Evolutionary conservation across 2,329 filamentous ascomycete genomes (phyloP).

Genomic region (Didymella arachidicola): DNA sequence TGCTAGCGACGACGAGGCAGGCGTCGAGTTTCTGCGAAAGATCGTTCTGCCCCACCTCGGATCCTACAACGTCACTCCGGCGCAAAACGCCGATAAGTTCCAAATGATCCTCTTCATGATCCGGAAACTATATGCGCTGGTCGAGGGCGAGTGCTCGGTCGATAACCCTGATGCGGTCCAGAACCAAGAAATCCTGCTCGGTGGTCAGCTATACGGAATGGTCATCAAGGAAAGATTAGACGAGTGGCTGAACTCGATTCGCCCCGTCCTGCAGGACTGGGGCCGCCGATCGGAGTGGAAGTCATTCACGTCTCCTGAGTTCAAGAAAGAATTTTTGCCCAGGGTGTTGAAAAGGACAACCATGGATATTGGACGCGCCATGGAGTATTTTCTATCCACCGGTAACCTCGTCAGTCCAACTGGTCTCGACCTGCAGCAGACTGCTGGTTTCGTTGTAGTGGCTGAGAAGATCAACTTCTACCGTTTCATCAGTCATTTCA

Average conservation of each 20-base stretch:
- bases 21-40: constrained; percentile 87
- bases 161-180: constrained; percentile 98
- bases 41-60: constrained; percentile 93
- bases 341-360: constrained; percentile 83
- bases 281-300: constrained; percentile 59
- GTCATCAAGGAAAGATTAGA: constrained; percentile 95
- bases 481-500: constrained; percentile 98
- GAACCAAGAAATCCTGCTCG: constrained; percentile 93
- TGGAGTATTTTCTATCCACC: constrained; percentile 96
- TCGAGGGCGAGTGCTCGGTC: constrained; percentile 88
- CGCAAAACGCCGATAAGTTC: constrained; percentile 91
- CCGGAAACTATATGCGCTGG: constrained; percentile 90
- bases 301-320: constrained; percentile 76
- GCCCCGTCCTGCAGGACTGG: constrained; percentile 63
- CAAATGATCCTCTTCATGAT: constrained; percentile 95
- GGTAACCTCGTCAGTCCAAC: constrained; percentile 92
- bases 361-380: constrained; percentile 83
- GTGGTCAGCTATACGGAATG: constrained; percentile 92
- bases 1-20: constrained; percentile 86
- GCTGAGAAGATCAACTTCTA: constrained; percentile 99
- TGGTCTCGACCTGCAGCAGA: constrained; percentile 92
- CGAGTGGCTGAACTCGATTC: constrained; percentile 79
- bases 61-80: constrained; percentile 80
- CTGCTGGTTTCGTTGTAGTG: constrained; percentile 93
- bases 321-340: constrained; percentile 77